These are phyloP conservation scores for Leccinum ponderosum DNA, from an alignment of 1,284 basidiomycete species.

Conservation along the genomic window DNA sequence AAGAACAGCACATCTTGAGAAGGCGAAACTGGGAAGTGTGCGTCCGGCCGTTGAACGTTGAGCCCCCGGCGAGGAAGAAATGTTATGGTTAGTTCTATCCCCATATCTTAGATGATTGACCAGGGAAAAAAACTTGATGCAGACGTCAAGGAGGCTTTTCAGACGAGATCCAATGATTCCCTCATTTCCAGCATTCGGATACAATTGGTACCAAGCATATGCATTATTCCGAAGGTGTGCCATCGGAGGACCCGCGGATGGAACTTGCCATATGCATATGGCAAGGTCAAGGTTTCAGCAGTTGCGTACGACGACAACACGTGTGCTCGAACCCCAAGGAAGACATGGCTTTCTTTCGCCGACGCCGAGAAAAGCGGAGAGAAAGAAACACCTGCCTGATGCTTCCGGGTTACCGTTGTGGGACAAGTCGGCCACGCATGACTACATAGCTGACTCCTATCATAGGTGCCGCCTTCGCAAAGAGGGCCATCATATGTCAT, in stretches of 20 bases:
- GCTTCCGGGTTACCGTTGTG: not conserved
- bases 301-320: slow-evolving; percentile 2
- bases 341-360: slow-evolving; percentile 7
- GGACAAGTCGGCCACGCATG: not conserved
- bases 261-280: not conserved
- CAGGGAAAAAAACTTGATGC: not conserved
- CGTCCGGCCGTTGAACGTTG: not conserved
- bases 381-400: not conserved
- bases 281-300: not conserved
- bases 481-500: not conserved
- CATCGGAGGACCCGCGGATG: not conserved
- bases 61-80: not conserved
- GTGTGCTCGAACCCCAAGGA: slow-evolving; percentile 1
- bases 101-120: not conserved
- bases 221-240: not conserved
- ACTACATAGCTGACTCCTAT: not conserved
- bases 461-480: not conserved
- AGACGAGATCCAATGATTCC: not conserved
- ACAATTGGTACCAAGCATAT: not conserved
- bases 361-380: not conserved
- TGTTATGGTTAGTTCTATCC: not conserved
- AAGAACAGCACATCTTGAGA: not conserved
- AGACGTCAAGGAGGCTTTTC: not conserved
- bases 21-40: not conserved
- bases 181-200: not conserved